A percentile compares a stretch with the other conserved stretches of the same genome.
phyloP scores from a whole-genome alignment of 176 grass and related monocot genomes.

The Eleusine coracana region DNA sequence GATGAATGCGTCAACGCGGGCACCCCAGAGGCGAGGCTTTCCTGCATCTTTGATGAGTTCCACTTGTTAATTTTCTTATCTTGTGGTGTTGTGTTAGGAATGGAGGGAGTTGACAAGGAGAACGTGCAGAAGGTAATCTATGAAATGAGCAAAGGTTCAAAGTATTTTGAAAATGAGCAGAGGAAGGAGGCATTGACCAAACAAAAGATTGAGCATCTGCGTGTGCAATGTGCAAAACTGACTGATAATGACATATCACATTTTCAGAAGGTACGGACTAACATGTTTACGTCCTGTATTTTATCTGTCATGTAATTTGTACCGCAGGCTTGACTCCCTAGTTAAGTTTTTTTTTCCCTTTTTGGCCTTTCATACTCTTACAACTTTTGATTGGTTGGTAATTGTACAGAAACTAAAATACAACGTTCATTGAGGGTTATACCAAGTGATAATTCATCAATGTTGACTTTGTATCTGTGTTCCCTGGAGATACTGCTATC shows the following conservation, averaged over 20 bases:
- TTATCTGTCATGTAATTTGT: not conserved
- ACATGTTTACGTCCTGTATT: not conserved
- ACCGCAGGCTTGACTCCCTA: conserved; percentile 6
- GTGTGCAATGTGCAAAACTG: conserved; percentile 52
- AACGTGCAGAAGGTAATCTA: conserved; percentile 90
- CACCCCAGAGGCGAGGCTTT: too few species aligned
- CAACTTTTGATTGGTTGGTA: not conserved
- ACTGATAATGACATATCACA: conserved; percentile 75
- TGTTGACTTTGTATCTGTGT: not conserved
- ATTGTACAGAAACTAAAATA: not conserved
- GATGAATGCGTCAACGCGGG: too few species aligned
- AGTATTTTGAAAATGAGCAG: conserved; percentile 96
- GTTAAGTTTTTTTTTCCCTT: not conserved
- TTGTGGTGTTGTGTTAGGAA: conserved; percentile 53
- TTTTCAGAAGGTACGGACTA: conserved; percentile 70
- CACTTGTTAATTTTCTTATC: not conserved
- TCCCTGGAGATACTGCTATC: not conserved
- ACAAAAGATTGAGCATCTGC: conserved; percentile 79
- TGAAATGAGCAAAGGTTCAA: conserved; percentile 92
- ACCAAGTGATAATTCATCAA: not conserved
- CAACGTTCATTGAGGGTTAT: not conserved
- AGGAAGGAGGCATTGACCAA: conserved; percentile 74
- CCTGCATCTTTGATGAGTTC: not conserved
- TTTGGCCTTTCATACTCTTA: not conserved
- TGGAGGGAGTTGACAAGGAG: conserved; percentile 94